Base-by-base conservation (phyloP, 2,329 filamentous ascomycete species). In the Sarocladiaceae sp. region DNA sequence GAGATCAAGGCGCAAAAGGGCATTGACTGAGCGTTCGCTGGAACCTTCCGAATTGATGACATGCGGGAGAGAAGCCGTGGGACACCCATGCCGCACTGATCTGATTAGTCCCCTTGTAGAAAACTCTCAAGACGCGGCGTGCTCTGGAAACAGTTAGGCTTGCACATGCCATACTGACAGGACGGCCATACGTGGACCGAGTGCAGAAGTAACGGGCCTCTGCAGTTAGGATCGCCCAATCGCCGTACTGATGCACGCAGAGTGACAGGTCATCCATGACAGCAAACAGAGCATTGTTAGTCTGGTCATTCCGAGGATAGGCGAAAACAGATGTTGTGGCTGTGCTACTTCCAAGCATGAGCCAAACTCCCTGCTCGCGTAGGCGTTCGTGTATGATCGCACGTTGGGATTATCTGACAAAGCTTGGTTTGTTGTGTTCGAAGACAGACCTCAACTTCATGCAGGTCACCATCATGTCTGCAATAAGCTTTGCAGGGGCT, bases 371-470 rank as follows among this genome's bases (percentile, higher is more conserved):
- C 20, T 28, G 12, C 40, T 28, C 40, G 40, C 40, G 22, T 44
- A 44, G 40, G 20, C 40, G 40, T 44, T 44, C 40, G 23, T 28
- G 20, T 44, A n/a, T 44, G 40, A 44, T 44, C 40, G 40, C n/a
- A 44, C 22, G 5, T 23, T n/a, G 15, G 40, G 40, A 28, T 44
- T 13, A 28, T 20, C n/a, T n/a, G 11, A 6, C 23, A 22, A 25
- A 44, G 23, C 22, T 25, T 26, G 20, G 22, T 44, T 22, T 44
- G 23, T 44, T 28, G 18, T 23, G 20, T 26, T 23, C 7, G 11
- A 23, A 10, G 17, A 11, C 3, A 26, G 22, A 11, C 17, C 22
- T 23, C 40, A 44, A n/a, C 40, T 44, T 44, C 40, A 44, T 44
- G 40, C 40, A 44, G 12, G 40, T 44, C 40, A 44, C 40, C 40